Evolutionary conservation across 2,329 filamentous ascomycete genomes (phyloP).

Genomic region (Sporothrix humicola): DNA sequence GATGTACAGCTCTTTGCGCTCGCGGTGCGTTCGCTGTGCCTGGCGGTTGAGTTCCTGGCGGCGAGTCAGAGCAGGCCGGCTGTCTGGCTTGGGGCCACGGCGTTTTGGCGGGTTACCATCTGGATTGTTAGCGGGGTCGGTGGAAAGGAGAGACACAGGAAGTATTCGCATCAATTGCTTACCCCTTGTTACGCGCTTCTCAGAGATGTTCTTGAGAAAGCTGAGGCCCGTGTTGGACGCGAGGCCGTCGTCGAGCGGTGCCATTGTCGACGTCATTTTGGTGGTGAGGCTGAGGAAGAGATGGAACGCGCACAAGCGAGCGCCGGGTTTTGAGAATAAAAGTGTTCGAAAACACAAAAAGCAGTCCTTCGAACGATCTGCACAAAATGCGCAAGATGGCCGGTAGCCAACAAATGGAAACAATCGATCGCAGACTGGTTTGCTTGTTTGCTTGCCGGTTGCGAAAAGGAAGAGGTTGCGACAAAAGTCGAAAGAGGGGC

Average conservation of each 20-base stretch:
- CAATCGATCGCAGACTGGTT: slow-evolving; percentile 11
- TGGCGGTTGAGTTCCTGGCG: slow-evolving; percentile 94
- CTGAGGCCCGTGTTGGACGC: slow-evolving; percentile 58
- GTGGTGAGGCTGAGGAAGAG: background rate
- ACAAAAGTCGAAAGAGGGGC: background rate
- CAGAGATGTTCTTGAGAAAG: slow-evolving; percentile 70
- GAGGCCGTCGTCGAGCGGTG: slow-evolving; percentile 51
- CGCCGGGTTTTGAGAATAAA: background rate
- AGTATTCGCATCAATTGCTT: slow-evolving; percentile 32
- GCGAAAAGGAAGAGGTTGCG: background rate
- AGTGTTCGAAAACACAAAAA: too few species aligned
- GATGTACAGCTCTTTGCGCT: slow-evolving; percentile 95
- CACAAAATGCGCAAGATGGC: slow-evolving; percentile 6
- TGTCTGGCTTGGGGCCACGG: slow-evolving; percentile 93
- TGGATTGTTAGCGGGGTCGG: slow-evolving; percentile 48
- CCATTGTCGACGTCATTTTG: slow-evolving; percentile 56
- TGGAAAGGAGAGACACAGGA: background rate
- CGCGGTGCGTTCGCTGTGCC: slow-evolving; percentile 91
- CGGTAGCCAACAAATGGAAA: background rate
- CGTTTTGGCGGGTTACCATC: slow-evolving; percentile 88
- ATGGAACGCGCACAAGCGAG: background rate
- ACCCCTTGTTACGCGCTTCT: slow-evolving; percentile 82
- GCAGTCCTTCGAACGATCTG: slow-evolving; percentile 1
- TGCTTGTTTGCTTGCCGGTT: too few species aligned
- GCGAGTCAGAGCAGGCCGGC: slow-evolving; percentile 89